Evolutionary conservation across 2,329 filamentous ascomycete genomes (phyloP), one percentile per base, ranked within the genome.

Genomic region (Penicillium sp.): DNA sequence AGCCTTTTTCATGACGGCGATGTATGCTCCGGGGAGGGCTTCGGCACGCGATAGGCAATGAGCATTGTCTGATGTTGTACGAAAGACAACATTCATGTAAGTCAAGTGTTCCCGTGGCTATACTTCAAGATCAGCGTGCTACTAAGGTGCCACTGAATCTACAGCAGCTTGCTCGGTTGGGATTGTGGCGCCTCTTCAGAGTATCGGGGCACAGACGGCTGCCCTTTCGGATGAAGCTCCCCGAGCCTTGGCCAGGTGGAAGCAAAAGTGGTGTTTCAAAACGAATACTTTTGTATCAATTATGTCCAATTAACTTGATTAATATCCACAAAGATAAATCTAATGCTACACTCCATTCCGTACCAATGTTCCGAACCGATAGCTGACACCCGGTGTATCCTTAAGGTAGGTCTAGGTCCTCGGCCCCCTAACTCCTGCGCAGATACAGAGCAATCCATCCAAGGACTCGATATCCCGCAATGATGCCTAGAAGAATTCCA

Each of bases 401-500:
- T n/a, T 9, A 7, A n/a, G 2, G 3, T 5, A 13, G 10, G 27
- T 58, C 43, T 56, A 23, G 2, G 1, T 9, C 4, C 7, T 19
- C 4, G 23, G 13, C 15, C 19, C n/a, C 38, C 29, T 55, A 33
- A 39, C 52, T 50, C 50, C 38, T 57, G 23, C 62, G 63, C 45
- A 66, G 19, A 16, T 52, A 46, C 31, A 91, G 73, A 25, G 84
- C 86, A 51, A 84, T 63, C 85, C 85, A 90, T 1, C 85, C 87
- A 5, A 91, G 79, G 5, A 91, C 45, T 50, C 90, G 78, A 76
- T 92, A 92, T 0, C 84, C 91, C 15, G 83, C 76, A 64, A 91
- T 87, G 62, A 96, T 95, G 3, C 80, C 85, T 50, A 95, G 70
- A 78, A 93, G 81, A 64, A 93, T 92, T 0, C 90, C 91, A 21